These are phyloP conservation scores for Physcomitrellopsis africana DNA, from an alignment of 225 moss, liverwort and hornwort species.

Conservation along the genomic window DNA sequence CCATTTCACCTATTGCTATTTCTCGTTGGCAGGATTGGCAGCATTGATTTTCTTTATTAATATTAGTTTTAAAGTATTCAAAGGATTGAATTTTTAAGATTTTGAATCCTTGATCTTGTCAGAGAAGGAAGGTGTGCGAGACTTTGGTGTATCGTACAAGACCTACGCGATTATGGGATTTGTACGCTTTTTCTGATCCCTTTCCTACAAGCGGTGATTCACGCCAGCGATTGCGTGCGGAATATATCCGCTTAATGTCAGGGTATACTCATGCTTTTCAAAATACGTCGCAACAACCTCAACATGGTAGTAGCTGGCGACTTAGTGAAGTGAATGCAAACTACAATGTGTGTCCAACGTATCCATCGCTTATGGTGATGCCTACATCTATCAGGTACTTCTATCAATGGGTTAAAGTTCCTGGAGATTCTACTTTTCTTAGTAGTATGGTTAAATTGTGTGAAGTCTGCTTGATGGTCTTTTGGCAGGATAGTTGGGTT, in stretches of 20 bases:
- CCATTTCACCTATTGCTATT: not conserved
- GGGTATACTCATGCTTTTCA: conserved; percentile 36
- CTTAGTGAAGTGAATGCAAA: conserved; percentile 82
- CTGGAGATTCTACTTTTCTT: conserved; percentile 1
- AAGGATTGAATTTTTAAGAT: conserved; percentile 18
- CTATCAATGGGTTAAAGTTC: not conserved
- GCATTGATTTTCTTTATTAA: not conserved
- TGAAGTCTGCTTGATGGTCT: conserved; percentile 17
- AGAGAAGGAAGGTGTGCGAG: conserved; percentile 86
- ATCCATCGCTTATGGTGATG: conserved; percentile 91
- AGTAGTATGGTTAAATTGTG: conserved; percentile 15
- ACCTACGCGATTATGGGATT: conserved; percentile 74
- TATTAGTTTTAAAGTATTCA: conserved; percentile 14
- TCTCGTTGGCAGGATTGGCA: conserved; percentile 4
- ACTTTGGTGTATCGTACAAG: conserved; percentile 70
- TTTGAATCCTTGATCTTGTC: conserved; percentile 43
- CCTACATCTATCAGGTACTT: conserved; percentile 86
- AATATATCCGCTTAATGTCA: conserved; percentile 76
- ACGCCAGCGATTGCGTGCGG: conserved; percentile 70
- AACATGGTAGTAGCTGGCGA: conserved; percentile 58
- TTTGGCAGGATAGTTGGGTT: not conserved
- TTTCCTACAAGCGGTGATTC: conserved; percentile 60
- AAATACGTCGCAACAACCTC: conserved; percentile 41
- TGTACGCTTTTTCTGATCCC: conserved; percentile 78
- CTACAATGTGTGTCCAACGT: conserved; percentile 79